phyloP scores from a whole-genome alignment of 257 asterid genomes.

The Rehmannia glutinosa region DNA sequence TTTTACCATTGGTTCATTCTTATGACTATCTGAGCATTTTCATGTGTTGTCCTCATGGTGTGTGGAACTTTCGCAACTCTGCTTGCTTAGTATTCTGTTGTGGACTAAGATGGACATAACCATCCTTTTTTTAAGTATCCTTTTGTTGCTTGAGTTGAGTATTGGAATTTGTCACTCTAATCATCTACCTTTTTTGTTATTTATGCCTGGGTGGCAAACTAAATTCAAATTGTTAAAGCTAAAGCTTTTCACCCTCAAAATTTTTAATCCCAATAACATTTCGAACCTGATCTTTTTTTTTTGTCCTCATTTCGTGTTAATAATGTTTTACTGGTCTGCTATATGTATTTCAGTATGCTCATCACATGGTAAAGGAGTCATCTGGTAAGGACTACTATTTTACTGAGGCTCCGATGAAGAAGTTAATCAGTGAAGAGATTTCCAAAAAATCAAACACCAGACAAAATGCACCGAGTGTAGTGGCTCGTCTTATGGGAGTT shows the following conservation, averaged over 20 bases:
- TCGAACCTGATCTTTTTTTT: not conserved
- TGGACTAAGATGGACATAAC: not conserved
- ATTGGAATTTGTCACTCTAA: not conserved
- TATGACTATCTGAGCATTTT: constrained; percentile 7
- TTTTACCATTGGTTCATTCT: constrained; percentile 3
- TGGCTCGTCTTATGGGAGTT: constrained; percentile 99
- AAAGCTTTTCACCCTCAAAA: not conserved
- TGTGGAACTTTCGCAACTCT: not conserved
- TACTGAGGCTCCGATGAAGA: constrained; percentile 71
- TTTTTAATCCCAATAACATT: not conserved
- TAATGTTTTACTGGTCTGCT: constrained; percentile 10
- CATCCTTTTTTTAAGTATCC: not conserved
- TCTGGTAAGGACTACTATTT: constrained; percentile 36
- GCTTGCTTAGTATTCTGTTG: not conserved
- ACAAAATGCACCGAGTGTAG: constrained; percentile 69
- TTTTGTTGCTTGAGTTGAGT: not conserved
- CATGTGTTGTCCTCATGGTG: not conserved
- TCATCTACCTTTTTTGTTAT: not conserved
- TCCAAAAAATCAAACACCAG: constrained; percentile 41
- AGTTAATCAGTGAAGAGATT: constrained; percentile 67
- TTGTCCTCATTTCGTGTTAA: constrained; percentile 3
- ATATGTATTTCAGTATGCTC: constrained; percentile 49
- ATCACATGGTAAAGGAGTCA: constrained; percentile 41
- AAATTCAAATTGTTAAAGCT: not conserved
- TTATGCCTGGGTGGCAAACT: not conserved